Percentiles rank a stretch among this genome's conserved stretches.
phyloP scores from a whole-genome alignment of 352 stramenopile species.

The Phytophthora podocarpi region DNA sequence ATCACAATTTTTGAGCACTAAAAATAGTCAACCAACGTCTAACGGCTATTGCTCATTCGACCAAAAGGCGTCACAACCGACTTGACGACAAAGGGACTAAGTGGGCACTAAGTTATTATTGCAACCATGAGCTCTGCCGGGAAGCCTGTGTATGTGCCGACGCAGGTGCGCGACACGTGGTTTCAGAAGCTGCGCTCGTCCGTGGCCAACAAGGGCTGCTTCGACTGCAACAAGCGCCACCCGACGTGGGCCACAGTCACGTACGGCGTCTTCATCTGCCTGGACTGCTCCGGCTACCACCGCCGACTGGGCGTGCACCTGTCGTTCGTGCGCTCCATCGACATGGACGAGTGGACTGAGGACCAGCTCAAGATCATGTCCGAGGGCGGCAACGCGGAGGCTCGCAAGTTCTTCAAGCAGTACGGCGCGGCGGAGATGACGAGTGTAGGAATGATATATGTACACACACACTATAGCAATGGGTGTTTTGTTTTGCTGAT shows the following conservation, averaged over 20 bases:
- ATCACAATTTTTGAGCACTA: conserved; percentile 15
- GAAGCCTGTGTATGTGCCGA: conserved; percentile 78
- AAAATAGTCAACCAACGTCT: conserved; percentile 12
- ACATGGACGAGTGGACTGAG: conserved; percentile 97
- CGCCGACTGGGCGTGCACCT: conserved; percentile 93
- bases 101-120: too few species aligned
- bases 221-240: conserved; percentile 96
- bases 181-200: conserved; percentile 85
- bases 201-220: conserved; percentile 92
- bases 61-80: too few species aligned
- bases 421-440: conserved; percentile 88
- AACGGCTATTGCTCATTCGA: too few species aligned
- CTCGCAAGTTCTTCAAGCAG: conserved; percentile 95
- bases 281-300: conserved; percentile 95
- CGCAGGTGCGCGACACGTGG: conserved; percentile 78
- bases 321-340: conserved; percentile 94
- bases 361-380: conserved; percentile 94
- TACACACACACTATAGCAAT: too few species aligned
- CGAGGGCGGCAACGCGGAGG: conserved; percentile 93
- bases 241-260: conserved; percentile 95
- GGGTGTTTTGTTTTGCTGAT: too few species aligned
- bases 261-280: conserved; percentile 96
- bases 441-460: conserved; percentile 69
- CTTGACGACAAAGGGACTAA: conserved; percentile 22
- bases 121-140: conserved; percentile 35